phyloP scores from a whole-genome alignment of 179 eudicot genomes.

The Nepenthes alata region DNA sequence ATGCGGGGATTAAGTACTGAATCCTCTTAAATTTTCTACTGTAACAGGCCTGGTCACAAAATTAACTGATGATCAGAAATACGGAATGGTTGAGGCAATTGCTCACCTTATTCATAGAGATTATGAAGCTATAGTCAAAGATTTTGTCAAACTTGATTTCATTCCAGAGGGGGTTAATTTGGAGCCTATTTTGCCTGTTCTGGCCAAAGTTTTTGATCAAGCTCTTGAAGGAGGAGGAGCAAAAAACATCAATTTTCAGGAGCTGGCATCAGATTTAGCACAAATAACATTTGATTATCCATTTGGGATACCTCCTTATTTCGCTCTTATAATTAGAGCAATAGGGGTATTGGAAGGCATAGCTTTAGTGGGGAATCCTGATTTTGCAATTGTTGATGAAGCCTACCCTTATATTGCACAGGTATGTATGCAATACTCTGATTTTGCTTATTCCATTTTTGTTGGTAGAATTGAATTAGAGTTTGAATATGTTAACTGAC shows the following conservation, averaged over 20 bases:
- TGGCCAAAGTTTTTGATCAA: conserved; percentile 97
- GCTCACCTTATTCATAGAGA: conserved; percentile 97
- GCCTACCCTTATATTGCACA: conserved; percentile 98
- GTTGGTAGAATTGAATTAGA: not conserved
- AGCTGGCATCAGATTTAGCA: conserved; percentile 92
- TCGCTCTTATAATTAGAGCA: conserved; percentile 95
- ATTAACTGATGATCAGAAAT: conserved; percentile 92
- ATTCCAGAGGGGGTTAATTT: conserved; percentile 88
- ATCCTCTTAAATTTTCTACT: conserved; percentile 4
- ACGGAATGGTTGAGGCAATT: conserved; percentile 99
- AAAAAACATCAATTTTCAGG: conserved; percentile 90
- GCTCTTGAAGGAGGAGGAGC: conserved; percentile 99
- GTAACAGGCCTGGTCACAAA: conserved; percentile 84
- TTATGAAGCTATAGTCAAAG: conserved; percentile 90
- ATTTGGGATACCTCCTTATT: conserved; percentile 93
- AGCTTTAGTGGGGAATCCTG: conserved; percentile 95
- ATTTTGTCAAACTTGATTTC: conserved; percentile 85
- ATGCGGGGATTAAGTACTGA: too few relatives aligned
- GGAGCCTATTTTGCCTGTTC: conserved; percentile 90
- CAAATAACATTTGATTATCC: conserved; percentile 98
- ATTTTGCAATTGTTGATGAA: conserved; percentile 96
- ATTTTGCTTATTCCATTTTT: not conserved
- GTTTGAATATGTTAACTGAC: too few relatives aligned
- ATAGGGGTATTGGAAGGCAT: conserved; percentile 98
- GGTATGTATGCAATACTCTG: conserved; percentile 30